Conservation (phyloP, 306 rosid genomes). For the Alnus rubra region DNA sequence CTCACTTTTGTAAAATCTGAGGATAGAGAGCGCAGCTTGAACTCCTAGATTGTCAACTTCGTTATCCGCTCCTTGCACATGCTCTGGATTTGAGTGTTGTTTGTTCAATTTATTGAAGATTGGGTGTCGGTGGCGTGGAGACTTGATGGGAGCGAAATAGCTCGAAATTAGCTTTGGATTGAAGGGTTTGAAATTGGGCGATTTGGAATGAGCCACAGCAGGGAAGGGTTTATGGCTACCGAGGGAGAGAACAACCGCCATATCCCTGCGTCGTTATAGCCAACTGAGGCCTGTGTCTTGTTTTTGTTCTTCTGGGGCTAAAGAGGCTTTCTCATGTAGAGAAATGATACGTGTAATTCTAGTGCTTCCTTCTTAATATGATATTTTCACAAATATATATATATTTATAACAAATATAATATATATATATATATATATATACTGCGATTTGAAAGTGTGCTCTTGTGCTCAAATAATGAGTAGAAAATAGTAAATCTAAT, state of each 20-base stretch:
- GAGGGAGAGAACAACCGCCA: conserved; percentile 41
- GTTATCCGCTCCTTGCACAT: conserved; percentile 43
- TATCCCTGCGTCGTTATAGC: neutral
- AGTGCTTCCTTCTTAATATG: no score
- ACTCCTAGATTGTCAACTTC: conserved; percentile 62
- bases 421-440: no score
- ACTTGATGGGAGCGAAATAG: conserved; percentile 13
- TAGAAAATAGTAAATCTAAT: no score
- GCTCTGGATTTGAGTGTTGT: conserved; percentile 40
- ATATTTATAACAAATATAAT: no score
- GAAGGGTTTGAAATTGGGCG: conserved; percentile 29
- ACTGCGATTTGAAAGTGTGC: no score
- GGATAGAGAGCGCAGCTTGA: conserved; percentile 57
- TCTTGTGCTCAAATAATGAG: no score
- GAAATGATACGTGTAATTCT: no score
- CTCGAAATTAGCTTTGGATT: neutral
- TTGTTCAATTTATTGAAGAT: conserved; percentile 21
- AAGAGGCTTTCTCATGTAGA: no score
- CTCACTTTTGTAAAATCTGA: conserved; percentile 81
- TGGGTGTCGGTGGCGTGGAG: conserved; percentile 20
- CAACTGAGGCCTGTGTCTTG: no score
- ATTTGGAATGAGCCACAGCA: conserved; percentile 2
- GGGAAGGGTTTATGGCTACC: conserved; percentile 4
- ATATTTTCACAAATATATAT: no score
- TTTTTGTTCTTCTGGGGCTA: no score